Conservation (phyloP, 2,329 filamentous ascomycete genomes). For the Fonsecaea erecta region DNA sequence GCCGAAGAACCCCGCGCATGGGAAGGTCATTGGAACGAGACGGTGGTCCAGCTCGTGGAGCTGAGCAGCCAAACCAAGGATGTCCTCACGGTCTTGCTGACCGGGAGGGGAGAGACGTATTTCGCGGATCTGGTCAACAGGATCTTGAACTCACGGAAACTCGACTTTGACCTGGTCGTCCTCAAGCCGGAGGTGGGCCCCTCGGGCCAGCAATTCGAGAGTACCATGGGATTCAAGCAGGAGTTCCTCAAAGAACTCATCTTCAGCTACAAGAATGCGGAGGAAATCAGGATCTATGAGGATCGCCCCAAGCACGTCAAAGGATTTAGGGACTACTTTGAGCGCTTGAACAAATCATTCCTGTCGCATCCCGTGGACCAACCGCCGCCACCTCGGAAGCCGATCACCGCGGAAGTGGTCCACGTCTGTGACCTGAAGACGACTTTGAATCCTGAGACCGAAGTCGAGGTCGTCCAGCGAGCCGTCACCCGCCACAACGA, state of each 20-base stretch:
- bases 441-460: slow-evolving; percentile 74
- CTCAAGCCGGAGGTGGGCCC: slow-evolving; percentile 86
- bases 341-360: slow-evolving; percentile 70
- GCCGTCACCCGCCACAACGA: slow-evolving; percentile 87
- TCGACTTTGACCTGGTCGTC: slow-evolving; percentile 86
- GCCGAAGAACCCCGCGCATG: slow-evolving; percentile 82
- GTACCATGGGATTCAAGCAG: slow-evolving; percentile 93
- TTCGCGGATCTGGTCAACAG: slow-evolving; percentile 81
- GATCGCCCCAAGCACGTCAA: slow-evolving; percentile 70
- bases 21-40: slow-evolving; percentile 97
- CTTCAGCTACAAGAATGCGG: slow-evolving; percentile 80
- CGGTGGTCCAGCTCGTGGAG: slow-evolving; percentile 76
- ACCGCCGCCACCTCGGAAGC: slow-evolving; percentile 59
- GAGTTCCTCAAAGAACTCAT: slow-evolving; percentile 78
- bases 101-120: slow-evolving; percentile 76
- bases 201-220: slow-evolving; percentile 74
- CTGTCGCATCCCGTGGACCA: slow-evolving; percentile 45
- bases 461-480: slow-evolving; percentile 82
- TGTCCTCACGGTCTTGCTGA: slow-evolving; percentile 82
- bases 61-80: slow-evolving; percentile 84
- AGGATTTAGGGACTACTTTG: slow-evolving; percentile 83
- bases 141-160: slow-evolving; percentile 75
- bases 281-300: slow-evolving; percentile 76
- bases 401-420: slow-evolving; percentile 78
- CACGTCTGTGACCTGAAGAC: slow-evolving; percentile 79